Conservation (phyloP, 371 early-diverging fungal genomes). For the Funneliformis caledonium region DNA sequence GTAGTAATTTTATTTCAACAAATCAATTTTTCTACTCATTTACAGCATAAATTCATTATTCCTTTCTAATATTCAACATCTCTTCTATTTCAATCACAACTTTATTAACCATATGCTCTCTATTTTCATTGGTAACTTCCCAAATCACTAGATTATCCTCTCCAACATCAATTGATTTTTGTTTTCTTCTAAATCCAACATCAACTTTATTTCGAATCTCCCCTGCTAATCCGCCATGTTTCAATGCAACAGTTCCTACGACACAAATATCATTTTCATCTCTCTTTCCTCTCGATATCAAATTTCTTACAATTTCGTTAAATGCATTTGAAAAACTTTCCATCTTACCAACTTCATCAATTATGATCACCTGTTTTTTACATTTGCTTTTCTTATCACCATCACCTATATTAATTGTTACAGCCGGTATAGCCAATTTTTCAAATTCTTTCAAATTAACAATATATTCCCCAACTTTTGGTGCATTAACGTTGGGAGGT, state of each 20-base stretch:
- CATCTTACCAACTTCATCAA: conserved; percentile 27
- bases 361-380: neutral
- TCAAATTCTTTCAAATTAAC: neutral
- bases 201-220: neutral
- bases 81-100: neutral
- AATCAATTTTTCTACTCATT: no score
- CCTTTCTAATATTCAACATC: neutral
- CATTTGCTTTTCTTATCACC: neutral
- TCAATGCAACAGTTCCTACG: conserved; percentile 3
- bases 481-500: neutral
- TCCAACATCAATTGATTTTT: neutral
- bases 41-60: neutral
- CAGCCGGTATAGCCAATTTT: neutral
- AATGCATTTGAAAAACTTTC: conserved; percentile 16
- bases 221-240: neutral
- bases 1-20: no score
- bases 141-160: neutral
- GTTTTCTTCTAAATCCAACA: neutral
- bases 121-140: neutral
- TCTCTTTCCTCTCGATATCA: neutral
- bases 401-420: neutral
- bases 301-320: neutral
- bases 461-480: neutral
- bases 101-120: neutral
- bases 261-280: neutral